phyloP scores from a whole-genome alignment of 108 stramenopile species.

The Cyclotella choctawhatcheeana region DNA sequence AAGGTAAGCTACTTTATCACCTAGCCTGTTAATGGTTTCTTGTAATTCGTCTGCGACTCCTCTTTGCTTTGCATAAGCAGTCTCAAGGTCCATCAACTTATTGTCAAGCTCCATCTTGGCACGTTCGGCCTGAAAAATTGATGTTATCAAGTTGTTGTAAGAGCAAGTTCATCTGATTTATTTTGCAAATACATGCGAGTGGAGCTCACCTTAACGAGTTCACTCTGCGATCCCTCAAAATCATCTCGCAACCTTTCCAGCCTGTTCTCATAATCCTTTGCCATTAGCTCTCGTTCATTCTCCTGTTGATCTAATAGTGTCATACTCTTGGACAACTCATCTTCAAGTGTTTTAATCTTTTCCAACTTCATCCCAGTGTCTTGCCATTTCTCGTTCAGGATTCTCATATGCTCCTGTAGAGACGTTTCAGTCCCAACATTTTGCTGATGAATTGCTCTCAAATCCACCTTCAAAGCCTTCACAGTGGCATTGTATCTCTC shows the following conservation, averaged over 20 bases:
- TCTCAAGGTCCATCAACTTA: constrained; percentile 11
- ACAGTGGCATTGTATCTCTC: constrained; percentile 54
- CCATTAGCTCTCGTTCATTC: constrained; percentile 32
- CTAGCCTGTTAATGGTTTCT: constrained; percentile 18
- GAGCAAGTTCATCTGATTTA: no score
- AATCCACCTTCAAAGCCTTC: constrained; percentile 49
- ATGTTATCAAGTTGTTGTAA: background rate
- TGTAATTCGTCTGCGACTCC: constrained; percentile 19
- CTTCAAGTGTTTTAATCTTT: constrained; percentile 23
- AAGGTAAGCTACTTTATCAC: constrained; percentile 18
- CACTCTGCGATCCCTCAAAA: constrained; percentile 14
- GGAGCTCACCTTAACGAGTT: constrained; percentile 5
- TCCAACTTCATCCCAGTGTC: constrained; percentile 9
- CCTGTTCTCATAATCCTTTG: constrained; percentile 13
- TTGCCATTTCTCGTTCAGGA: constrained; percentile 44
- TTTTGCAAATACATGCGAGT: no score
- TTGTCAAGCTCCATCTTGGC: constrained; percentile 17
- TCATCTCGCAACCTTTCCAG: constrained; percentile 24
- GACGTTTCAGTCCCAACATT: constrained; percentile 42
- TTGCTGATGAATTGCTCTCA: constrained; percentile 28
- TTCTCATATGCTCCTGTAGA: constrained; percentile 50
- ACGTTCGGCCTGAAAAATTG: constrained; percentile 14
- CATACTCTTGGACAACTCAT: constrained; percentile 28
- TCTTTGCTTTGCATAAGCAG: constrained; percentile 18
- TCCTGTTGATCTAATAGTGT: constrained; percentile 17